Evolutionary conservation across 2,329 filamentous ascomycete species (phyloP).

Genomic region (Chaetomiaceae sp.): DNA sequence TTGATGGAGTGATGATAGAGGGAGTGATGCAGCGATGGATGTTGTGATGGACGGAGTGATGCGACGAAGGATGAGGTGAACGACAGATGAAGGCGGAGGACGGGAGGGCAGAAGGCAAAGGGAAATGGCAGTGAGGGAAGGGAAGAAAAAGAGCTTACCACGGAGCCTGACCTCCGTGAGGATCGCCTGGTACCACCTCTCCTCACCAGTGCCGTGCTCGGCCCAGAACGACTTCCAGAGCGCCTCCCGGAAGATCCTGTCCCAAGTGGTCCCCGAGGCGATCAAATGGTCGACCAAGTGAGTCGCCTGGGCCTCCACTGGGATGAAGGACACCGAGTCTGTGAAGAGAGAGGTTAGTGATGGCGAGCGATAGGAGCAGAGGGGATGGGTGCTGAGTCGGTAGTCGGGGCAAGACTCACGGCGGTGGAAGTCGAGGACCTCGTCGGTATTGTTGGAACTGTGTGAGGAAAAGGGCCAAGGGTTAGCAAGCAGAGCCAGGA

Average conservation of each 20-base stretch:
- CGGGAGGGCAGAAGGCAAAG: not conserved
- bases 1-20: not conserved
- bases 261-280: not conserved
- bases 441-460: not conserved
- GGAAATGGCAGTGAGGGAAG: not conserved
- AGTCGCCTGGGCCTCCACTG: not conserved
- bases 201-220: not conserved
- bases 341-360: not conserved
- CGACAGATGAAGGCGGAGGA: not conserved
- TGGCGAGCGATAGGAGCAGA: not conserved
- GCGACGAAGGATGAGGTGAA: not conserved
- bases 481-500: no score
- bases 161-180: not conserved
- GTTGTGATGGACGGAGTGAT: no score
- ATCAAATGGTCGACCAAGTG: conserved; percentile 7
- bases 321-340: conserved; percentile 4
- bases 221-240: not conserved
- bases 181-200: conserved; percentile 2
- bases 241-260: not conserved
- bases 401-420: no score
- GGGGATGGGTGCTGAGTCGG: no score
- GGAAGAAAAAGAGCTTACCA: not conserved
- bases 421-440: not conserved
- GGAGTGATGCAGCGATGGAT: no score
- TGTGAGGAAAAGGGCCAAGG: not conserved